Base-by-base conservation (phyloP, 106 monocot species). In the Acanthochlamys bracteata region DNA sequence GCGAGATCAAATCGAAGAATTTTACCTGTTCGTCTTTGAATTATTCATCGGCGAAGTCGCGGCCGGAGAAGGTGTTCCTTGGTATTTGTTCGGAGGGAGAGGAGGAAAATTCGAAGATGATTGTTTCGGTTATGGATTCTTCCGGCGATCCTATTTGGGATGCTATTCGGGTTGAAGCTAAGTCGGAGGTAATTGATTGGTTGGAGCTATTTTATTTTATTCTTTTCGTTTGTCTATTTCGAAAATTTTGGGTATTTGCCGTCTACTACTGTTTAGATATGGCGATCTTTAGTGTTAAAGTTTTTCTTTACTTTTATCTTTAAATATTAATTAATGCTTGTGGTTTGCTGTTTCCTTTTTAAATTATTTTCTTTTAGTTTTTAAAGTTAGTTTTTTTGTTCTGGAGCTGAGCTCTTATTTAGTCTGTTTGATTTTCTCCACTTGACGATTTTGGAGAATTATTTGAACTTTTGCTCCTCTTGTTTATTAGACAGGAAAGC, bases 111-210 rank as follows among this genome's bases (percentile, higher is more conserved):
- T 7, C 52, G 47, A 39, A 12, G 57, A 16, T 22, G 11, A 27
- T 42, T 3, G 23, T 24, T 1, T 24, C 45, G 25, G 14, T 4
- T 11, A 41, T 23, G 69, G 69, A 69, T 45, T 58, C 17, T 19
- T 16, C 45, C 19, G 45, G 15, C 21, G 69, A 69, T 59, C 45
- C 69, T 17, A 58, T 69, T 19, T 69, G 69, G 69, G 69, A 69
- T 13, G 59, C 58, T 59, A 69, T 59, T 47, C 42, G 69, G 27
- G 69, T 13, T 10, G 69, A 69, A 26, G 69, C 59, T 42, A 69
- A 69, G 59, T 58, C 59, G 0, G 69, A 69, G 58, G 69, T 69
- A 39, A 19, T 56, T 23, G 14, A 25, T 51, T 27, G 17, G 22
- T 55, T 58, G 13, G 10, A 8, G 43, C 43, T 43, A 8, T 43